Evolutionary conservation across 106 monocot genomes (phyloP).

Genomic region (Hemerocallis citrina): DNA sequence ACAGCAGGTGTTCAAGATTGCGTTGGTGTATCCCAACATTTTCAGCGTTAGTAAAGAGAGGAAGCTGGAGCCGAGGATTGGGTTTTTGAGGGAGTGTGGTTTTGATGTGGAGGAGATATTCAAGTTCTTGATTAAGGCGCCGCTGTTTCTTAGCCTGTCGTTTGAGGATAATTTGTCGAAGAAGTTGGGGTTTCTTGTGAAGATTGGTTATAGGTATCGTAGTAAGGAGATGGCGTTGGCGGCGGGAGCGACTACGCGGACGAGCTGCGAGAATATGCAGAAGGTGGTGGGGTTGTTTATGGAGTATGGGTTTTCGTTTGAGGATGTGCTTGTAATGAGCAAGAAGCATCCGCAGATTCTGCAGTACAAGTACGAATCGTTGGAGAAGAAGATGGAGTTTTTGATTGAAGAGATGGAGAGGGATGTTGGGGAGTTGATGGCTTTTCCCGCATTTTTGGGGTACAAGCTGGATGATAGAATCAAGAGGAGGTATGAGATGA

Average conservation of each 20-base stretch:
- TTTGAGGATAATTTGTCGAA: conserved; percentile 40
- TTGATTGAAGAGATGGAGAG: conserved; percentile 56
- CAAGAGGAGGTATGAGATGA: conserved; percentile 58
- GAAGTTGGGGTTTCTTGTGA: conserved; percentile 50
- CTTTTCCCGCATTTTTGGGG: conserved; percentile 74
- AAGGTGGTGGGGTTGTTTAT: conserved; percentile 40
- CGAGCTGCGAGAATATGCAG: conserved; percentile 68
- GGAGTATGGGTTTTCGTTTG: conserved; percentile 36
- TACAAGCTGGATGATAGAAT: conserved; percentile 77
- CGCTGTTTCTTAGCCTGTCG: conserved; percentile 52
- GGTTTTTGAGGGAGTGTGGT: conserved; percentile 42
- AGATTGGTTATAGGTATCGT: conserved; percentile 48
- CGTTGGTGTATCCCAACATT: conserved; percentile 58
- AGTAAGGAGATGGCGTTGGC: conserved; percentile 48
- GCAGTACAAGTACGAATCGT: conserved; percentile 45
- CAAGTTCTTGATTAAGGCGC: conserved; percentile 51
- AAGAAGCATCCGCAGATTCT: conserved; percentile 74
- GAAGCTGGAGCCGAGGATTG: conserved; percentile 47
- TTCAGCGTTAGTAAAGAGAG: conserved; percentile 63
- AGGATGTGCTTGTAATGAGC: conserved; percentile 55
- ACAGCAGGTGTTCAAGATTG: conserved; percentile 50
- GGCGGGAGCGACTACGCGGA: conserved; percentile 42
- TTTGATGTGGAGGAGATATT: conserved; percentile 31
- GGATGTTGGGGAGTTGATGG: conserved; percentile 59
- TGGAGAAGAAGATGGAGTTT: conserved; percentile 77